phyloP scores from a whole-genome alignment of 169 alveolate species.

The Plasmodium vinckei region DNA sequence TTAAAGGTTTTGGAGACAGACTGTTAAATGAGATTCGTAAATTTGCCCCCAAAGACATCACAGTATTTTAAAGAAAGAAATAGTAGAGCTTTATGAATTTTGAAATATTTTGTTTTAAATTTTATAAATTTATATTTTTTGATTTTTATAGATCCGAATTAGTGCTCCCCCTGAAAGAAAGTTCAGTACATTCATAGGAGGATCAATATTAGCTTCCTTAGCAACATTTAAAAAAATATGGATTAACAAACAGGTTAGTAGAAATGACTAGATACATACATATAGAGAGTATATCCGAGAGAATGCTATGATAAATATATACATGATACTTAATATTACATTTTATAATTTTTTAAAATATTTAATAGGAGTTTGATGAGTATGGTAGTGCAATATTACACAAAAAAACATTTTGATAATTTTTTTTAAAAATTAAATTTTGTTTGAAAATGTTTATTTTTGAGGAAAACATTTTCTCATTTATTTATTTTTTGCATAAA shows the following conservation, averaged over 20 bases:
- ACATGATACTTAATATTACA: too few relatives aligned
- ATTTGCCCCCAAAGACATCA: slow-evolving; percentile 84
- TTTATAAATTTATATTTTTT: neutral
- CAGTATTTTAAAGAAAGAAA: slow-evolving; percentile 18
- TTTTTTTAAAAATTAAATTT: slow-evolving; percentile 1
- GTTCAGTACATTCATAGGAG: slow-evolving; percentile 72
- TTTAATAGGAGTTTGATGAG: slow-evolving; percentile 67
- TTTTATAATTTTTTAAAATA: neutral
- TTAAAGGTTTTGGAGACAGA: slow-evolving; percentile 81
- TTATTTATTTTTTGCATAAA: too few relatives aligned
- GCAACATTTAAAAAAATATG: slow-evolving; percentile 71
- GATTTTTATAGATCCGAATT: slow-evolving; percentile 47
- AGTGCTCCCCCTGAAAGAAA: slow-evolving; percentile 76
- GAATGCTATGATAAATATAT: neutral
- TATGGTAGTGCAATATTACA: slow-evolving; percentile 66
- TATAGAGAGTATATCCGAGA: too few relatives aligned
- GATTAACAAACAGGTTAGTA: slow-evolving; percentile 45
- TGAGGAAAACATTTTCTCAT: too few relatives aligned
- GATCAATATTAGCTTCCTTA: slow-evolving; percentile 62
- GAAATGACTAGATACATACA: too few relatives aligned
- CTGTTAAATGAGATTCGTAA: slow-evolving; percentile 81
- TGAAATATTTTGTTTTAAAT: neutral
- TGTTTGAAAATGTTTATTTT: neutral
- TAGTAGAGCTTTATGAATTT: neutral
- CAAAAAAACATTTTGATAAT: slow-evolving; percentile 54